Conservation (phyloP, 2,329 filamentous ascomycete genomes). For the Beauveria medogensis region DNA sequence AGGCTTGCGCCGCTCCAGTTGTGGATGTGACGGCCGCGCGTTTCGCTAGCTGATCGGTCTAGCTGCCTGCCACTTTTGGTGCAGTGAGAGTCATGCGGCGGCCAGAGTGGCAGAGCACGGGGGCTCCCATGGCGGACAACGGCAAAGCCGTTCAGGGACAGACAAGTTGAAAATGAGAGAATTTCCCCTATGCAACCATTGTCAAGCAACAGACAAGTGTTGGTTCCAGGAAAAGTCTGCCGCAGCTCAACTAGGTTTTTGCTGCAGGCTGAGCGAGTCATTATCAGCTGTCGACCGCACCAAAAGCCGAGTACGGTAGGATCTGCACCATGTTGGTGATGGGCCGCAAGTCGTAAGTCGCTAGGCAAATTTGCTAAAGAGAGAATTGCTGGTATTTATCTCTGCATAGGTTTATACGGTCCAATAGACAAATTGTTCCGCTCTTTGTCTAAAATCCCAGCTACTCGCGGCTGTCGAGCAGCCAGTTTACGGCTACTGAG, state of each 20-base stretch:
- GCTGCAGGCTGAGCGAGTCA: neutral
- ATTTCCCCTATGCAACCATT: neutral
- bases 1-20: conserved; percentile 7
- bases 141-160: neutral
- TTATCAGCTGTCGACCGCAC: neutral
- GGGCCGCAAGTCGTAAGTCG: too few relatives aligned
- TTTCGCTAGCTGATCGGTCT: neutral
- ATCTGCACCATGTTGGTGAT: neutral
- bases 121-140: neutral
- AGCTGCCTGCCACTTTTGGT: neutral
- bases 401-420: too few relatives aligned
- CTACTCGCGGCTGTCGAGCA: too few relatives aligned
- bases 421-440: too few relatives aligned
- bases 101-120: neutral
- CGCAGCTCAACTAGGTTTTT: neutral
- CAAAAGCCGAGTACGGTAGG: neutral
- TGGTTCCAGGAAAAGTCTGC: neutral
- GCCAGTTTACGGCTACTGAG: too few relatives aligned
- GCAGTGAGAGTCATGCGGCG: neutral
- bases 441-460: too few relatives aligned
- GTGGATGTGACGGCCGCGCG: conserved; percentile 6
- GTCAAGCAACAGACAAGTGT: neutral
- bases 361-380: too few relatives aligned
- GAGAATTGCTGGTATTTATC: too few relatives aligned
- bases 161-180: neutral